Base-by-base conservation (phyloP, 352 stramenopile genomes). In the Phytophthora pistaciae region DNA sequence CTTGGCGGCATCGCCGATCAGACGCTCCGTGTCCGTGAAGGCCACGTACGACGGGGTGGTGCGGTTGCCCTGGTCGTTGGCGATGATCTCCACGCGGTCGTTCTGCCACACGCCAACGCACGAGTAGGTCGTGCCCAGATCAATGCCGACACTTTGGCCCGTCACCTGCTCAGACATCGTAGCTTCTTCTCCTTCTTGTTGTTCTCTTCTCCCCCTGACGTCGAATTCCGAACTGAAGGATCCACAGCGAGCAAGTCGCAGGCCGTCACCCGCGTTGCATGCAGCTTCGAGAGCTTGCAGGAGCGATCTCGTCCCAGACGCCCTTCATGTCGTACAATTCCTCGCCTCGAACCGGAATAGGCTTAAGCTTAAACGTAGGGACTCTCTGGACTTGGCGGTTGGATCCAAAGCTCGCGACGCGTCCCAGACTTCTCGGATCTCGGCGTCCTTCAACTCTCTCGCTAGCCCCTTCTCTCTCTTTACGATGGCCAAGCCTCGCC, bases 71-170 rank as follows among this genome's bases (percentile, higher is more conserved):
- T 98, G 92, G 70, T 98, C 94, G 73, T 99, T 99, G 54, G 95
- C 95, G 72, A 98, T 98, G 76, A 98, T 98, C 72, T 99, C 95
- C 13, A 99, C 97, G 53, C 92, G 94, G 83, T 99, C 97, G 74
- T 99, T 98, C 79, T 99, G 94, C 95, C 95, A 99, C 40, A 99
- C 95, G 31, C 96, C 97, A 53, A 99, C 95, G 66, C 97, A 99
- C 64, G 93, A 98, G 84, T 99, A 98, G 27, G 96, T 99, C 61
- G 97, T 99, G 68, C 96, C 96, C 52, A 99, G 85, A 82, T 99
- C 97, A 75, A 99, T 99, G 66, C 97, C 97, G 64, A 99, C 96
- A 64, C 82, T 91, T 78, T 97, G 87, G 74, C 92, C 93, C 40
- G 91, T 91, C 3, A 96, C 80, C 4, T 50, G n/a, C 18, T 68